A percentile compares a stretch with the other conserved stretches of the same genome.
phyloP scores from a whole-genome alignment of 2,329 filamentous ascomycete genomes.

The Verticillium nonalfalfae region DNA sequence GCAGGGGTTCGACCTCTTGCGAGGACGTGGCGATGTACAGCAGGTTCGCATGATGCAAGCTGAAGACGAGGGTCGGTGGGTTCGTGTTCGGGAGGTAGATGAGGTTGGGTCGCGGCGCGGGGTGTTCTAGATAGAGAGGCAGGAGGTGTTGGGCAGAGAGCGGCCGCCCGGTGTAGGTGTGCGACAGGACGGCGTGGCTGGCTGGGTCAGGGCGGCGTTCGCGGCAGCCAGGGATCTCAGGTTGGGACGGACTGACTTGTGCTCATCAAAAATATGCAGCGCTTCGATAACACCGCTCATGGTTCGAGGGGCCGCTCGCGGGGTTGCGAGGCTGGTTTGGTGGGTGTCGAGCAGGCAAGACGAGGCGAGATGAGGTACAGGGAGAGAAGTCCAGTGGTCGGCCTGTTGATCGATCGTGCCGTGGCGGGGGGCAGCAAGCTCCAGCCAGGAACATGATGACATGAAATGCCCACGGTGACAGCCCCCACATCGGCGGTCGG shows the following conservation, averaged over 20 bases:
- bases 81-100: conserved; percentile 77
- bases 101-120: conserved; percentile 74
- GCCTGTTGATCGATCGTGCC: neutral
- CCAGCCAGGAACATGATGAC: conserved; percentile 21
- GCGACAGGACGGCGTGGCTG: conserved; percentile 80
- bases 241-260: conserved; percentile 56
- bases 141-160: conserved; percentile 71
- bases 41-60: conserved; percentile 78
- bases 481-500: neutral
- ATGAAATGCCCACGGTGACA: conserved; percentile 10
- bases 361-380: too few relatives aligned
- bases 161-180: conserved; percentile 79
- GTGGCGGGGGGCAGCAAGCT: neutral
- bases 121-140: conserved; percentile 79
- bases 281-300: conserved; percentile 91
- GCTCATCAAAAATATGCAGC: conserved; percentile 94
- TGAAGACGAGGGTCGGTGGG: conserved; percentile 85
- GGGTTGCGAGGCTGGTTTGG: neutral
- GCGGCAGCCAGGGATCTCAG: neutral
- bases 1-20: conserved; percentile 78
- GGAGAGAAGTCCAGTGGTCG: too few relatives aligned
- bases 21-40: conserved; percentile 82
- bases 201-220: conserved; percentile 34
- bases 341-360: too few relatives aligned
- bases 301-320: conserved; percentile 28